Base-by-base conservation (phyloP, 2,329 filamentous ascomycete genomes). In the Pseudogymnoascus sp. region DNA sequence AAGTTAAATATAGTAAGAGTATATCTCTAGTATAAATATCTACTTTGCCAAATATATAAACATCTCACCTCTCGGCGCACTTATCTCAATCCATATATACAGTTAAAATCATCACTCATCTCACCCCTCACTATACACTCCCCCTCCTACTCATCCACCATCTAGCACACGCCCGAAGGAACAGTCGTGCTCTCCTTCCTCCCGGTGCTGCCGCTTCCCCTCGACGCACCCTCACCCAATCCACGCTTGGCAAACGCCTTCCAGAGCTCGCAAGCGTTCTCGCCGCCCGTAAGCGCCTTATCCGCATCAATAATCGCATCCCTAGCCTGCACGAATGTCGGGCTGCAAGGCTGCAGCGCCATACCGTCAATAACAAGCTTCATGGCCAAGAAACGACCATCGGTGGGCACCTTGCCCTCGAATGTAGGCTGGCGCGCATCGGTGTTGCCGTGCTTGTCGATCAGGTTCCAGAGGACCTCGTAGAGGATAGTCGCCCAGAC, bases 231-330 rank as follows among this genome's bases (percentile, higher is more conserved):
- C 20, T 25, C 60, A 35, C 81, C 81, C 2, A 84, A 69, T n/a
- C 81, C 81, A 54, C 81, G 73, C 76, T 83, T 83, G 1, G 81
- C 80, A 65, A 84, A 83, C 0, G 67, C 81, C 12, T 65, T 79
- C 81, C 81, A 84, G 62, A 84, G 71, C 65, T 75, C 74, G 60
- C 81, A 83, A 11, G 66, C 62, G 69, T 84, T 83, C 9, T 66
- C 68, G 2, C 80, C 81, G 1, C 74, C 75, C 1, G 81, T 83
- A 7, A 84, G 72, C 3, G 75, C 75, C 34, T 70, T 70, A 67
- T 84, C 81, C 0, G 81, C 81, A 62, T 83, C 81, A 20, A 84
- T 66, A 64, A 84, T 83, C 16, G 80, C 80, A 61, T 82, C 76
- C 28, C 81, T 74, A 1, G 80, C 79, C 60, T 76, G 75, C 9